Percentiles rank a stretch among this genome's conserved stretches.
These are phyloP conservation scores for Talaromyces ruber DNA, from an alignment of 495 filamentous ascomycete species.

Conservation along the genomic window DNA sequence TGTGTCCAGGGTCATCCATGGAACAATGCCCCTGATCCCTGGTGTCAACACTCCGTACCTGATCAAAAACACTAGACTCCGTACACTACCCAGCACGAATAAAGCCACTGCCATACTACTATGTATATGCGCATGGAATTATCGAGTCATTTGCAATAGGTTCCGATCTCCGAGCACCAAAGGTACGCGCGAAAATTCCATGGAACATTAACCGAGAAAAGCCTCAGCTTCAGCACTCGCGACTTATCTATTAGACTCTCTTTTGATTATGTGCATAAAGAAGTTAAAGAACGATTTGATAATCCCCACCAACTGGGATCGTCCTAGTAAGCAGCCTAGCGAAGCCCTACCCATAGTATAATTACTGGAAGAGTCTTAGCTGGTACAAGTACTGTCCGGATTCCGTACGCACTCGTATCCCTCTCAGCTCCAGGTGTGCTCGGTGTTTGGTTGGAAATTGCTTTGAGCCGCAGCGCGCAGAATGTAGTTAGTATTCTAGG, in stretches of 20 bases:
- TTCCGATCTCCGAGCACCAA: neutral
- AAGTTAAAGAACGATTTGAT: neutral
- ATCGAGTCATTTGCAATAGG: neutral
- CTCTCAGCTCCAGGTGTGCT: neutral
- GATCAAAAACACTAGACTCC: neutral
- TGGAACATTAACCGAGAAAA: neutral
- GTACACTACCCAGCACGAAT: neutral
- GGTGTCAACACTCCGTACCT: neutral
- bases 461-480: neutral
- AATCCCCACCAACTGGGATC: neutral
- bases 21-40: neutral
- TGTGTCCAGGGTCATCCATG: neutral
- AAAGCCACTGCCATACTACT: neutral
- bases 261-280: neutral
- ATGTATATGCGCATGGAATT: neutral
- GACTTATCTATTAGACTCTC: neutral
- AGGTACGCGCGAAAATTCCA: neutral
- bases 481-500: neutral
- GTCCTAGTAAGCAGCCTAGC: neutral
- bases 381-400: neutral
- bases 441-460: neutral
- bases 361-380: neutral
- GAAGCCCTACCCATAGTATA: slow-evolving; percentile 1
- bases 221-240: neutral
- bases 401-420: neutral